Evolutionary conservation across 495 filamentous ascomycete genomes (phyloP).

Genomic region (Hypoxylon perforatum): DNA sequence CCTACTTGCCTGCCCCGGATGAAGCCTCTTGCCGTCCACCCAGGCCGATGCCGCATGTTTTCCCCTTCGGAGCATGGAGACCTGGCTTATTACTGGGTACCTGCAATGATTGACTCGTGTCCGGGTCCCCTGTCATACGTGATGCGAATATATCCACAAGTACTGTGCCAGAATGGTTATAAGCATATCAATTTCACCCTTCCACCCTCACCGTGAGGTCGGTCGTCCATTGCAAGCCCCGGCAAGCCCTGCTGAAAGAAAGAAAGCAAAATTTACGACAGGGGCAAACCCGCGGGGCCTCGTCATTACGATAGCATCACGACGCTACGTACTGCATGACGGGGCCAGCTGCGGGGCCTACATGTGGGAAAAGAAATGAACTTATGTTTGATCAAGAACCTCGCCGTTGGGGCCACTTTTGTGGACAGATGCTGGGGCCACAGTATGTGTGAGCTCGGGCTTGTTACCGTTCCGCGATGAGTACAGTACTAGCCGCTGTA

Average conservation of each 20-base stretch:
- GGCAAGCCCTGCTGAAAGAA: not conserved
- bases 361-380: constrained; percentile 26
- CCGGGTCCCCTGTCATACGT: constrained; percentile 34
- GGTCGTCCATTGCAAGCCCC: constrained; percentile 24
- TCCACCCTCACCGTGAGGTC: constrained; percentile 7
- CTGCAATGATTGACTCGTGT: constrained; percentile 34
- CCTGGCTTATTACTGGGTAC: constrained; percentile 24
- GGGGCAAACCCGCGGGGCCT: constrained; percentile 23
- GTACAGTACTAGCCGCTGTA: no score
- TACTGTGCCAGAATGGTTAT: constrained; percentile 18
- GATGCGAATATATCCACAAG: constrained; percentile 35
- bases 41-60: constrained; percentile 37
- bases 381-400: constrained; percentile 25
- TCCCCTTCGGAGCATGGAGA: constrained; percentile 8
- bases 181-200: constrained; percentile 23
- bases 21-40: constrained; percentile 24
- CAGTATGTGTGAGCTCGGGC: constrained; percentile 36
- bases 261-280: constrained; percentile 15
- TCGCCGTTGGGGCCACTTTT: constrained; percentile 35
- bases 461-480: constrained; percentile 22
- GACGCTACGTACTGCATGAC: constrained; percentile 29
- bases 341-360: constrained; percentile 27
- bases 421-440: constrained; percentile 40
- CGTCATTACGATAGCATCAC: constrained; percentile 41
- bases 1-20: constrained; percentile 32